Conservation (phyloP, 352 stramenopile species). For the Phytophthora litchii region DNA sequence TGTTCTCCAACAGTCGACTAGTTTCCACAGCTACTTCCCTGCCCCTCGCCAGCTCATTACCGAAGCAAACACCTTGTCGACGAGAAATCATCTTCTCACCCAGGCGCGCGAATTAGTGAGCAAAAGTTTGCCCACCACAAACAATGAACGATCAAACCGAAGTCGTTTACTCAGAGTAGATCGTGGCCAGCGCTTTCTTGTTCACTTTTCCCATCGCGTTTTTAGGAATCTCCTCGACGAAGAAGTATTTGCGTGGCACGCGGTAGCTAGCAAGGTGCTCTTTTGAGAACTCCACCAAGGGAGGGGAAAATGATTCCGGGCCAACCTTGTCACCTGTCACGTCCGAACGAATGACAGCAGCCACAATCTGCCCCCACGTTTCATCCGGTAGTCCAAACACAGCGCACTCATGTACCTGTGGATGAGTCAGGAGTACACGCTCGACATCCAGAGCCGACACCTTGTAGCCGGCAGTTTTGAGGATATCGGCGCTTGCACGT, state of each 20-base stretch:
- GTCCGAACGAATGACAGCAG: constrained; percentile 55
- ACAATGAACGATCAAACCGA: constrained; percentile 13
- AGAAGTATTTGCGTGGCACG: constrained; percentile 71
- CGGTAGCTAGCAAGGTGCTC: constrained; percentile 86
- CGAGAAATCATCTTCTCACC: constrained; percentile 36
- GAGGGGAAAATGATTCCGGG: constrained; percentile 29
- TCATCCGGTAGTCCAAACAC: constrained; percentile 88
- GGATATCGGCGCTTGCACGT: constrained; percentile 90
- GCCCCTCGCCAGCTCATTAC: neutral
- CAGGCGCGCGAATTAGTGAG: constrained; percentile 26
- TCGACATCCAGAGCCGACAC: constrained; percentile 93
- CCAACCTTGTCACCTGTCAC: constrained; percentile 18
- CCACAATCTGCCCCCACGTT: constrained; percentile 86
- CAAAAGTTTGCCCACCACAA: neutral
- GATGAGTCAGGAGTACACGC: constrained; percentile 82
- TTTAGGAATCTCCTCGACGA: constrained; percentile 88
- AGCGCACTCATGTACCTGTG: constrained; percentile 77
- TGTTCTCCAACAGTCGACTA: constrained; percentile 3
- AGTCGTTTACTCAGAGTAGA: constrained; percentile 32
- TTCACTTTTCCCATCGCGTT: constrained; percentile 96
- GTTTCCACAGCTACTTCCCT: constrained; percentile 6
- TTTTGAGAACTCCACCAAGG: constrained; percentile 59
- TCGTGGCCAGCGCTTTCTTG: constrained; percentile 86
- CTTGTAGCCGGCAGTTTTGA: constrained; percentile 94
- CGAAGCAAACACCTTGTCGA: constrained; percentile 18